Conservation (phyloP, 1,284 basidiomycete genomes). For the Heliocybe sulcata region DNA sequence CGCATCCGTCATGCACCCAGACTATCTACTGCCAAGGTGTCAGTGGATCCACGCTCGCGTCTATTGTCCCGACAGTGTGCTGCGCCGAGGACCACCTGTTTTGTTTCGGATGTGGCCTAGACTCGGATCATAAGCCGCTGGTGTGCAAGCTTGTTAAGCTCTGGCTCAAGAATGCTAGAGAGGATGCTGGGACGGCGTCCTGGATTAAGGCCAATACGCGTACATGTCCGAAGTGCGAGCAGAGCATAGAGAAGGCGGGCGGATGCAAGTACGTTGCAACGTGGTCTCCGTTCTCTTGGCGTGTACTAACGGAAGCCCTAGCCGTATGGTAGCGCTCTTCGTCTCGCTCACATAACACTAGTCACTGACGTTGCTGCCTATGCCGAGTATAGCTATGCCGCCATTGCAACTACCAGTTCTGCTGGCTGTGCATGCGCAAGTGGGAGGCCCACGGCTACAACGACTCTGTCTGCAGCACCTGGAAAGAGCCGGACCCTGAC, state of each 20-base stretch:
- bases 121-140: slow-evolving; percentile 52
- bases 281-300: background rate
- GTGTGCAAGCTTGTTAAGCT: slow-evolving; percentile 50
- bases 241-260: slow-evolving; percentile 68
- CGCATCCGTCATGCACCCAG: slow-evolving; percentile 27
- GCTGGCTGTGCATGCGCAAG: slow-evolving; percentile 65
- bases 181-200: slow-evolving; percentile 64
- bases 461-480: slow-evolving; percentile 57
- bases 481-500: slow-evolving; percentile 49
- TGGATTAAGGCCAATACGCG: slow-evolving; percentile 70
- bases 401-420: slow-evolving; percentile 58
- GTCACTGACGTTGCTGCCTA: background rate
- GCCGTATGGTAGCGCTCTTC: background rate
- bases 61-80: slow-evolving; percentile 49
- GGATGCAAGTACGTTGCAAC: slow-evolving; percentile 51
- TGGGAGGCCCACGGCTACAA: slow-evolving; percentile 62
- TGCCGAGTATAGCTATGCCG: slow-evolving; percentile 32
- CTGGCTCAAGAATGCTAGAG: slow-evolving; percentile 61
- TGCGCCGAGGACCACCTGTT: slow-evolving; percentile 43
- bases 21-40: slow-evolving; percentile 26
- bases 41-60: slow-evolving; percentile 32
- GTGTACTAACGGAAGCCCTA: background rate
- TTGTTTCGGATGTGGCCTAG: slow-evolving; percentile 49
- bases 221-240: slow-evolving; percentile 57
- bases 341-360: background rate